Conservation (phyloP, 805 yeast genomes). For the Candida vartiovaarae region DNA sequence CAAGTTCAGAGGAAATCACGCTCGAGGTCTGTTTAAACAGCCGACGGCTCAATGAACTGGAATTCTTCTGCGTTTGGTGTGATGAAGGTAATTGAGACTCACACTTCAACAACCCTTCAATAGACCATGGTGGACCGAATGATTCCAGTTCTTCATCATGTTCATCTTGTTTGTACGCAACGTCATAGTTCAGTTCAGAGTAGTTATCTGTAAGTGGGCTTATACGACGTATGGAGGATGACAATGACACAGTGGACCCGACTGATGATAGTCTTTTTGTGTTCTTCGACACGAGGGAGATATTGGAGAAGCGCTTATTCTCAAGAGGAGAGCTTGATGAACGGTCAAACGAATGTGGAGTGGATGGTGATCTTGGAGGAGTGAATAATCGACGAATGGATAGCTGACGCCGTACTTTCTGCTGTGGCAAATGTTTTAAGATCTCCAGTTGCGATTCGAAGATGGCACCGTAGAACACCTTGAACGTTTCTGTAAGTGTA, state of each 20-base stretch:
- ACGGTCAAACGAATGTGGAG: too few relatives aligned
- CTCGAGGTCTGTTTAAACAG: slow-evolving; percentile 8
- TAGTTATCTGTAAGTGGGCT: slow-evolving; percentile 8
- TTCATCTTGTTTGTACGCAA: slow-evolving; percentile 31
- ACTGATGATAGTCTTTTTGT: slow-evolving; percentile 20
- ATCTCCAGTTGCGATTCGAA: slow-evolving; percentile 16
- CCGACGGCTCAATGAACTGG: slow-evolving; percentile 14
- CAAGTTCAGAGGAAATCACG: slow-evolving; percentile 24
- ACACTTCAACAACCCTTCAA: slow-evolving; percentile 57
- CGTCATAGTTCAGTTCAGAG: slow-evolving; percentile 22
- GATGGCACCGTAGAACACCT: slow-evolving; percentile 33
- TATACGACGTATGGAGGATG: slow-evolving; percentile 3
- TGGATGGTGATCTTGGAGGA: slow-evolving; percentile 5
- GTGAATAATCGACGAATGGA: slow-evolving; percentile 6
- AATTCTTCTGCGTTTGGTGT: slow-evolving; percentile 1
- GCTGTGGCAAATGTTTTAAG: slow-evolving; percentile 2
- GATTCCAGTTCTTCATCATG: slow-evolving; percentile 56
- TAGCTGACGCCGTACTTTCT: slow-evolving; percentile 5
- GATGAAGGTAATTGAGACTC: slow-evolving; percentile 2
- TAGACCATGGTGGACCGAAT: slow-evolving; percentile 71
- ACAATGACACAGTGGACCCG: slow-evolving; percentile 15
- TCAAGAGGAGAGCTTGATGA: too few relatives aligned
- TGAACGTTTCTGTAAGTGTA: slow-evolving; percentile 11
- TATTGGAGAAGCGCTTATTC: slow-evolving; percentile 8
- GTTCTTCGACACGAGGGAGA: slow-evolving; percentile 16